These are phyloP conservation scores for Xylariales sp. DNA, from an alignment of 2,329 filamentous ascomycete species.

Conservation along the genomic window DNA sequence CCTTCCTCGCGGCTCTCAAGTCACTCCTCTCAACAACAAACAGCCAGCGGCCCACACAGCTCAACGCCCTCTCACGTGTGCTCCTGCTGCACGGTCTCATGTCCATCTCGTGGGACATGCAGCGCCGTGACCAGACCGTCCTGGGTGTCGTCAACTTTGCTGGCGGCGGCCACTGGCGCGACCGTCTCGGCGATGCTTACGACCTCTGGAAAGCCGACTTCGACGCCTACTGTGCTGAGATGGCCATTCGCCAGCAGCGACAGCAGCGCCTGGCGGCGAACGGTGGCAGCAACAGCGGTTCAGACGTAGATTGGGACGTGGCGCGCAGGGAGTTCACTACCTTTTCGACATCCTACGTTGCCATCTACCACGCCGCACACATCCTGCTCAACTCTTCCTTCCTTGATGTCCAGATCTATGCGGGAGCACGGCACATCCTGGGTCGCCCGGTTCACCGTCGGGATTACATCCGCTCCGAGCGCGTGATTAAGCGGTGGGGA, in stretches of 20 bases:
- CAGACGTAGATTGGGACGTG: slow-evolving; percentile 18
- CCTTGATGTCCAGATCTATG: slow-evolving; percentile 58
- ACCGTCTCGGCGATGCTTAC: slow-evolving; percentile 47
- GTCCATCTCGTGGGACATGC: slow-evolving; percentile 60
- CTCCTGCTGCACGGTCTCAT: slow-evolving; percentile 58
- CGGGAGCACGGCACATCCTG: slow-evolving; percentile 54
- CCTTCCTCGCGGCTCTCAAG: slow-evolving; percentile 50
- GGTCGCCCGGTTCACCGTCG: slow-evolving; percentile 46
- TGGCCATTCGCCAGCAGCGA: slow-evolving; percentile 13
- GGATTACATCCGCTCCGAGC: slow-evolving; percentile 47
- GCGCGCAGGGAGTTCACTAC: slow-evolving; percentile 33
- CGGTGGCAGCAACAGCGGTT: slow-evolving; percentile 23
- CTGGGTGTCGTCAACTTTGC: slow-evolving; percentile 35
- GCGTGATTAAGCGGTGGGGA: slow-evolving; percentile 45
- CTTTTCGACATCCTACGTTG: slow-evolving; percentile 44
- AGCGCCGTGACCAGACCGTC: slow-evolving; percentile 56
- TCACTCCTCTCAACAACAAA: slow-evolving; percentile 45
- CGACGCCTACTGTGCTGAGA: slow-evolving; percentile 41
- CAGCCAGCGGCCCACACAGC: slow-evolving; percentile 25
- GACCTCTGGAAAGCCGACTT: slow-evolving; percentile 56
- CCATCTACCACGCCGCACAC: slow-evolving; percentile 55
- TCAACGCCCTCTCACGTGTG: slow-evolving; percentile 49
- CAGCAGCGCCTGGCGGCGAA: slow-evolving; percentile 16
- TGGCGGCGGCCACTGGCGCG: slow-evolving; percentile 36
- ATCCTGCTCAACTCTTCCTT: slow-evolving; percentile 54